A percentile compares a stretch with the other conserved stretches of the same genome.
phyloP scores from a whole-genome alignment of 2,329 filamentous ascomycete genomes.

The Ophiostoma himal-ulmi region DNA sequence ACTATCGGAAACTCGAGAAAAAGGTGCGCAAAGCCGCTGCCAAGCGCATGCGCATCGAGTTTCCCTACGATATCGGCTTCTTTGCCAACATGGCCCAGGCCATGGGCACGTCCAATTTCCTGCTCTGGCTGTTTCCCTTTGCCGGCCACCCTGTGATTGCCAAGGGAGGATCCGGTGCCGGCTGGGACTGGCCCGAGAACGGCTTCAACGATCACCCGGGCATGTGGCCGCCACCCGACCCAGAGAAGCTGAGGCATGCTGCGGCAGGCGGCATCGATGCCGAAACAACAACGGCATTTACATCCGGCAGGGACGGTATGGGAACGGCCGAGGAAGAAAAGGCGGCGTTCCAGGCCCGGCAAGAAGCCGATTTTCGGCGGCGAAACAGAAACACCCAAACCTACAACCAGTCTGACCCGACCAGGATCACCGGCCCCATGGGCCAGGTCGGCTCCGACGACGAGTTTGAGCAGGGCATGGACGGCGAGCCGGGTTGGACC shows the following conservation, averaged over 20 bases:
- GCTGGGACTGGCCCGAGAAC: conserved; percentile 67
- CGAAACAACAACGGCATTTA: background rate
- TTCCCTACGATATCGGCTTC: conserved; percentile 75
- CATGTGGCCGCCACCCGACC: conserved; percentile 59
- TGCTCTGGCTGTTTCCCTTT: conserved; percentile 67
- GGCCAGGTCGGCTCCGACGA: conserved; percentile 25
- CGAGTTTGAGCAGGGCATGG: conserved; percentile 31
- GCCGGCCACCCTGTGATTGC: conserved; percentile 45
- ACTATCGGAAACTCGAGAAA: conserved; percentile 24
- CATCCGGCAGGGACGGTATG: conserved; percentile 25
- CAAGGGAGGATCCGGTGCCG: conserved; percentile 34
- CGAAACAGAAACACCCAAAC: conserved; percentile 27
- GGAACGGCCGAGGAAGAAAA: conserved; percentile 42
- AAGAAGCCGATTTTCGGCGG: conserved; percentile 43
- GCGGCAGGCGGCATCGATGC: conserved; percentile 22
- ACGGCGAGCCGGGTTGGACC: conserved; percentile 58
- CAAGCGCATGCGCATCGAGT: conserved; percentile 62
- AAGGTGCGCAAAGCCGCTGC: conserved; percentile 1
- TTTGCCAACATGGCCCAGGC: conserved; percentile 67
- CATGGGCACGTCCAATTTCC: conserved; percentile 62
- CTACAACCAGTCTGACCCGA: conserved; percentile 12
- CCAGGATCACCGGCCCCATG: background rate
- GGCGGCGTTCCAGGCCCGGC: conserved; percentile 46
- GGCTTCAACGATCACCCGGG: conserved; percentile 62
- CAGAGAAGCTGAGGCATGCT: conserved; percentile 51